Evolutionary conservation across 495 filamentous ascomycete genomes (phyloP).

Genomic region (Neurospora hispaniola): DNA sequence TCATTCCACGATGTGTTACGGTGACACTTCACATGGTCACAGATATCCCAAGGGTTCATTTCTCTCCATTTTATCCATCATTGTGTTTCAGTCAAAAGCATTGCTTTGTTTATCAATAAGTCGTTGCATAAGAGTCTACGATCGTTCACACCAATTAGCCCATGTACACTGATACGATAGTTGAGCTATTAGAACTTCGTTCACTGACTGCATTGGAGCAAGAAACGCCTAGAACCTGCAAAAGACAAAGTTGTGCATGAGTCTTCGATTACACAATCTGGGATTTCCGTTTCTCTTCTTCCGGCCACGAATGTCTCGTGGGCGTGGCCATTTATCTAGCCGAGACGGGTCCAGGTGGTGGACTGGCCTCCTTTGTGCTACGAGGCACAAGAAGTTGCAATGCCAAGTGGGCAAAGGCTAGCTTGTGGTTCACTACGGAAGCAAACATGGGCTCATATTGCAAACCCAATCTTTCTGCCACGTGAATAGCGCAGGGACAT

Average conservation of each 20-base stretch:
- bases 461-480: not conserved
- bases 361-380: not conserved
- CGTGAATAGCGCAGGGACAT: not conserved
- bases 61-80: not conserved
- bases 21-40: not conserved
- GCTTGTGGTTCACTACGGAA: not conserved
- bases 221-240: not conserved
- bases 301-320: not conserved
- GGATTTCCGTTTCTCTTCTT: not conserved
- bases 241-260: not conserved
- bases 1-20: not conserved
- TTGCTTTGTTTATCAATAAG: not conserved
- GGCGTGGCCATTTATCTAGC: not conserved
- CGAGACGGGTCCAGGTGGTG: not conserved
- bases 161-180: not conserved
- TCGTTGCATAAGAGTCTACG: not conserved
- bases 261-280: not conserved
- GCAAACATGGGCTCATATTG: not conserved
- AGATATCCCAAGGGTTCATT: not conserved
- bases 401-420: not conserved
- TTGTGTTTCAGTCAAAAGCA: not conserved
- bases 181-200: not conserved
- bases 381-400: not conserved
- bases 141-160: not conserved
- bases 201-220: not conserved